These are phyloP conservation scores for Cinchona pubescens DNA, from an alignment of 257 asterid genomes.

Conservation along the genomic window DNA sequence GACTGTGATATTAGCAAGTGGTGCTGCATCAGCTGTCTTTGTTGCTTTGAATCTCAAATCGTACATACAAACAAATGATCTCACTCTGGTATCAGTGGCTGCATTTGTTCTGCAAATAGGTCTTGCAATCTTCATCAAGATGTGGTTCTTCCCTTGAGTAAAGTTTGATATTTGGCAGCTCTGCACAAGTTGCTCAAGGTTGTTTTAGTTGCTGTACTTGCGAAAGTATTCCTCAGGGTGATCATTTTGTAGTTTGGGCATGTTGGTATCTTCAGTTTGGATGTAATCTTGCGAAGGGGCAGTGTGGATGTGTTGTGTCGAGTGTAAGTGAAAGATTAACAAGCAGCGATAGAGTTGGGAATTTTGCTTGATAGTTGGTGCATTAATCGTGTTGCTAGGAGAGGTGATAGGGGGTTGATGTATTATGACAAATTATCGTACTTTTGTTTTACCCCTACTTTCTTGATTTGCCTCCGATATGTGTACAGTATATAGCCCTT, in stretches of 20 bases:
- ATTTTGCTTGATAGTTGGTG: neutral
- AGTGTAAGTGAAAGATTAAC: neutral
- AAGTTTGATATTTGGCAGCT: constrained; percentile 11
- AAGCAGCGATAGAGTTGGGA: neutral
- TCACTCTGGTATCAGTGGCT: constrained; percentile 51
- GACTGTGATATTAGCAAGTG: constrained; percentile 58
- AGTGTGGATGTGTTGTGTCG: neutral
- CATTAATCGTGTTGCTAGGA: constrained; percentile 1
- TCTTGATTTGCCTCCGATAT: neutral
- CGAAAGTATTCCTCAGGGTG: neutral
- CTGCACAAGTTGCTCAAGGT: neutral
- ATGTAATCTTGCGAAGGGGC: neutral
- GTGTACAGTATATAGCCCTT: constrained; percentile 3
- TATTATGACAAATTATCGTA: neutral
- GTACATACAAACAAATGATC: constrained; percentile 47
- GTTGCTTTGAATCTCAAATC: constrained; percentile 72
- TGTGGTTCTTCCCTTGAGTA: constrained; percentile 71
- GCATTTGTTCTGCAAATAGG: constrained; percentile 86
- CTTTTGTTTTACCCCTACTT: neutral
- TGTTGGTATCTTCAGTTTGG: neutral
- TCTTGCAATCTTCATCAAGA: constrained; percentile 83
- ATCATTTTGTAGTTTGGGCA: constrained; percentile 2
- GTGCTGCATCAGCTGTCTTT: constrained; percentile 74
- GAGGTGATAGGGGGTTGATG: neutral
- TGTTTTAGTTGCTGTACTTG: neutral